Evolutionary conservation across 2,329 filamentous ascomycete species (phyloP), one percentile per base, ranked within the genome.

Genomic region (Talaromyces sp.): DNA sequence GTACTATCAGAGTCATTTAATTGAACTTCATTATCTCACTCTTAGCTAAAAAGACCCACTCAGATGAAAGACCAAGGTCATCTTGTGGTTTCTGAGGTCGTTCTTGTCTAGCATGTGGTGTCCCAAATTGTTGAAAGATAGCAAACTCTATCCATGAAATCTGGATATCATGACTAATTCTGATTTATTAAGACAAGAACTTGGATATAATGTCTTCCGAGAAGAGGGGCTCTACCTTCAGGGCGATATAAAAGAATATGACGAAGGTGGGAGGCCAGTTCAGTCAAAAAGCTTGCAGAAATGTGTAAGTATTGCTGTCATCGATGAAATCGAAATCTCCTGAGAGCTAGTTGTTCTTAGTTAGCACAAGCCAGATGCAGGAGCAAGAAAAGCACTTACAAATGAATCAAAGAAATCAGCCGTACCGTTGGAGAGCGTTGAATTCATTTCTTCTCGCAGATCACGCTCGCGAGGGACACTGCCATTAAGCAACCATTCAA

Each of bases 251-350:
- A 14, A 16, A 55, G 33, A 12, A 55, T 31, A 55, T 37, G 3
- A 14, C 11, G 14, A 14, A 23, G 11, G 25, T 11, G 5, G 7
- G 7, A 44, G 7, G 23, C 14, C 42, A 46, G 11, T 21, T 18
- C 14, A 14, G 11, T 44, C 55, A 58, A 35, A 58, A 31, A 44
- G 55, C 39, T 44, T 42, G 28, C n/a, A 58, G 31, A 42, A 33
- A 58, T 11, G 55, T 58, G 37, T 58, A 58, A 33, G 14, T 39
- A 44, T 46, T 58, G 18, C 39, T 40, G n/a, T 58, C 55, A 28
- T 44, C 31, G 14, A 58, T 44, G 4, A 46, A 44, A 16, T 58
- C 23, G 16, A 58, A 46, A 31, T 58, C 55, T 31, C 33, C 55
- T 9, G 35, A 40, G 18, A 58, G 18, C 55, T 58, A 14, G 31